Conservation (phyloP, 1,139 yeast species). For the Debaryomycetaceae sp. region DNA sequence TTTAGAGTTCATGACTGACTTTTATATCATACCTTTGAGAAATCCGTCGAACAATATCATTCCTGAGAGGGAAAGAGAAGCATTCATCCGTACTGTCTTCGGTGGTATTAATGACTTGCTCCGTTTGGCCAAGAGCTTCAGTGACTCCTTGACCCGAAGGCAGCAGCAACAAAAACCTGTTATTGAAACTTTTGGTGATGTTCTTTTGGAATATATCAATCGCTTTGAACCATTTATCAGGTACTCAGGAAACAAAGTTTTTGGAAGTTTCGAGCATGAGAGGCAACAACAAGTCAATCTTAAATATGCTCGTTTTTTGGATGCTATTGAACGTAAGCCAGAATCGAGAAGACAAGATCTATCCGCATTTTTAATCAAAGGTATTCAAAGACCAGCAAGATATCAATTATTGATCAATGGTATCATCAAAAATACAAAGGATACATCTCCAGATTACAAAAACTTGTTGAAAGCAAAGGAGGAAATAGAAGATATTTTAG, state of each 20-base stretch:
- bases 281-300: slow-evolving; percentile 89
- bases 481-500: slow-evolving; percentile 71
- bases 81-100: slow-evolving; percentile 87
- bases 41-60: slow-evolving; percentile 73
- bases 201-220: slow-evolving; percentile 78
- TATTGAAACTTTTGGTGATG: slow-evolving; percentile 81
- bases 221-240: slow-evolving; percentile 88
- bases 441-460: slow-evolving; percentile 70
- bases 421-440: slow-evolving; percentile 75
- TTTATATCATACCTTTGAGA: slow-evolving; percentile 87
- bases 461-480: slow-evolving; percentile 72
- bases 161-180: slow-evolving; percentile 83
- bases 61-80: slow-evolving; percentile 84
- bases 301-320: slow-evolving; percentile 86
- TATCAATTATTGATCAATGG: slow-evolving; percentile 84
- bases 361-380: slow-evolving; percentile 89
- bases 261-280: slow-evolving; percentile 94
- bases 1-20: slow-evolving; percentile 87
- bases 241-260: slow-evolving; percentile 94
- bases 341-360: slow-evolving; percentile 90
- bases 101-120: slow-evolving; percentile 87
- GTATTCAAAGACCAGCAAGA: slow-evolving; percentile 93
- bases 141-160: slow-evolving; percentile 85
- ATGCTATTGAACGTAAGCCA: slow-evolving; percentile 84
- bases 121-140: slow-evolving; percentile 75